phyloP scores from a whole-genome alignment of 1,139 yeast species.

The Pneumocystis canis region DNA sequence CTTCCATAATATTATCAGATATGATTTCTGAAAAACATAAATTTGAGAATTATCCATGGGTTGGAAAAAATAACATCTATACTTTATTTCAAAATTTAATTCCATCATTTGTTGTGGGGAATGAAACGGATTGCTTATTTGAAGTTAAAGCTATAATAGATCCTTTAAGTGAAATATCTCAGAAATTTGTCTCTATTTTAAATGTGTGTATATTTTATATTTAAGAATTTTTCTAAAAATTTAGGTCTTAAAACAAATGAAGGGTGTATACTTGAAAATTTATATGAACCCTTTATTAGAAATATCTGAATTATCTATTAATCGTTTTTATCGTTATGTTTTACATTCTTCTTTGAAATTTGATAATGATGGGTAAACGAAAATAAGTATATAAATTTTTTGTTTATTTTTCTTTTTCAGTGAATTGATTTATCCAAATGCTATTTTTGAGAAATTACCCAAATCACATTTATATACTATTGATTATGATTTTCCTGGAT shows the following conservation, averaged over 20 bases:
- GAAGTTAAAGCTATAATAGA: slow-evolving; percentile 51
- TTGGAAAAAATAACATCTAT: background rate
- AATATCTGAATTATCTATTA: slow-evolving; percentile 33
- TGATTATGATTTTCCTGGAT: slow-evolving; percentile 47
- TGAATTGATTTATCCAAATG: slow-evolving; percentile 18
- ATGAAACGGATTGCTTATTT: slow-evolving; percentile 16
- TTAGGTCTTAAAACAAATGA: slow-evolving; percentile 27
- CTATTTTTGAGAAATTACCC: slow-evolving; percentile 33
- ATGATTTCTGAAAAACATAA: background rate
- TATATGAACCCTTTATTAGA: slow-evolving; percentile 44
- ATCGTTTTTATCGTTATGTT: slow-evolving; percentile 44
- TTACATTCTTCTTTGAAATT: slow-evolving; percentile 33
- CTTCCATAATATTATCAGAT: background rate
- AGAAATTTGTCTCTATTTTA: slow-evolving; percentile 40
- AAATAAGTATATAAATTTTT: background rate
- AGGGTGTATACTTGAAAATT: slow-evolving; percentile 34
- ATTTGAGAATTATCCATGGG: background rate
- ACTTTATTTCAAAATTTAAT: background rate
- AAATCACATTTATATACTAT: slow-evolving; percentile 38
- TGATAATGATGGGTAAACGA: slow-evolving; percentile 26
- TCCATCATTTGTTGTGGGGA: slow-evolving; percentile 18
- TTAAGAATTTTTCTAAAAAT: background rate
- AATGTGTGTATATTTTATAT: slow-evolving; percentile 16
- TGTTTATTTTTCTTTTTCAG: background rate
- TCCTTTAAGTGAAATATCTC: slow-evolving; percentile 59